Evolutionary conservation across 1,284 basidiomycete species (phyloP), one percentile per base, ranked within the genome.

Genomic region (Polyporus tsugae): DNA sequence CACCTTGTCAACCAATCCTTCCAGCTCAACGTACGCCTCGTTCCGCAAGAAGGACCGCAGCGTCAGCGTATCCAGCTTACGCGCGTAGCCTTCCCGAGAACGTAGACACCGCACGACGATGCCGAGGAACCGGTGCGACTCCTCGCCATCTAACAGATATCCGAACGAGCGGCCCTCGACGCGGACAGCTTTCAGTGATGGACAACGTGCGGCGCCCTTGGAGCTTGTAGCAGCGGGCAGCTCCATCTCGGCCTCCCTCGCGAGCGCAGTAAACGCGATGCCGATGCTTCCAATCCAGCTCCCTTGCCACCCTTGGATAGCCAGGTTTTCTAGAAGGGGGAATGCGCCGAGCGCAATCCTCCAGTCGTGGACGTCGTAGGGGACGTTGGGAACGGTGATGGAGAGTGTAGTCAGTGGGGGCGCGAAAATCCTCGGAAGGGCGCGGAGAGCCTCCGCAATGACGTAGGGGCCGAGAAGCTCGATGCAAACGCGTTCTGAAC

Each of bases 311-410:
- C 10, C 36, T 25, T 39, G n/a, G 9, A 63, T 5, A 6, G 25
- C 10, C 0, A 66, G 60, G 22, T 42, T 49, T 19, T 61, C 29
- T 29, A 66, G 52, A 10, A 57, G 38, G 15, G 59, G 64, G 22
- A 66, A 60, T 25, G 64, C 60, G 19, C 9, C 49, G 15, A 66
- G 19, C 22, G 57, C 22, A 10, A 22, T 19, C 29, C 25, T 41
- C 64, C 59, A 66, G 11, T 53, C 59, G 39, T 39, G 17, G 10
- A 25, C 15, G 36, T 46, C 15, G 36, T 42, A 25, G 6, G 36
- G 10, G n/a, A 59, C 9, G 19, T 13, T 5, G 11, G 33, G 39
- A 25, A 25, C 19, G 41, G 13, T 11, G 46, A 42, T 46, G 59
- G 39, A 44, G 58, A 60, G 53, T 13, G 41, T 29, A 29, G 38